Evolutionary conservation across 2,329 filamentous ascomycete species (phyloP), one percentile per base, ranked within the genome.

Genomic region (Pestalotiopsis sp.): DNA sequence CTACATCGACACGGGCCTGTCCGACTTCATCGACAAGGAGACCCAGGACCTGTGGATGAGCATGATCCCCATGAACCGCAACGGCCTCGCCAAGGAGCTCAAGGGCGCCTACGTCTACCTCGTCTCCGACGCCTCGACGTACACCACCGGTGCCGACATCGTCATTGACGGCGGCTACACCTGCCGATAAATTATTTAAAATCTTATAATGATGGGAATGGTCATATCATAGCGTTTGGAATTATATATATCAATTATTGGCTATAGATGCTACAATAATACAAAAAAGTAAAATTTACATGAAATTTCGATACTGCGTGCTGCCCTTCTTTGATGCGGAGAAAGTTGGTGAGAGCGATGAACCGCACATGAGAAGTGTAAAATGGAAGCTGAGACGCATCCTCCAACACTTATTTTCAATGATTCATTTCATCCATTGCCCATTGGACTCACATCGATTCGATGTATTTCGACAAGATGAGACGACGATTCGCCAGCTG

Each of bases 41-140:
- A 75, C 74, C 6, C 76, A 77, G 70, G 65, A 75, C 78, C 71
- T 79, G 27, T 78, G 77, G 77, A 70, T 72, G 65, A 73, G 73
- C 65, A 78, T 78, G 75, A 76, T 78, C 60, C 77, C 77, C 65
- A 75, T 80, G 72, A 71, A 85, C 69, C 83, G 91, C 74, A 88
- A 91, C 75, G 90, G 89, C 17, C 80, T 87, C 70, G 81, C 87
- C 4, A 87, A 90, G 73, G 91, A 93, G 82, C 81, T 93, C 73
- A 92, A 92, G 81, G 91, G 90, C 20, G 90, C 89, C 39, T 92
- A 88, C 76, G 78, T 92, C 63, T 92, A 90, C 77, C 83, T 92
- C 63, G 88, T 89, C 12, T 89, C 86, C n/a, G 89, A 92, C 78
- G 90, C 90, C 2, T 85, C 87, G 25, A 89, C 85, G 68, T 92